A percentile compares a stretch with the other conserved stretches of the same genome.
phyloP scores from a whole-genome alignment of 495 filamentous ascomycete species.

The Penicillium macrosclerotiorum region DNA sequence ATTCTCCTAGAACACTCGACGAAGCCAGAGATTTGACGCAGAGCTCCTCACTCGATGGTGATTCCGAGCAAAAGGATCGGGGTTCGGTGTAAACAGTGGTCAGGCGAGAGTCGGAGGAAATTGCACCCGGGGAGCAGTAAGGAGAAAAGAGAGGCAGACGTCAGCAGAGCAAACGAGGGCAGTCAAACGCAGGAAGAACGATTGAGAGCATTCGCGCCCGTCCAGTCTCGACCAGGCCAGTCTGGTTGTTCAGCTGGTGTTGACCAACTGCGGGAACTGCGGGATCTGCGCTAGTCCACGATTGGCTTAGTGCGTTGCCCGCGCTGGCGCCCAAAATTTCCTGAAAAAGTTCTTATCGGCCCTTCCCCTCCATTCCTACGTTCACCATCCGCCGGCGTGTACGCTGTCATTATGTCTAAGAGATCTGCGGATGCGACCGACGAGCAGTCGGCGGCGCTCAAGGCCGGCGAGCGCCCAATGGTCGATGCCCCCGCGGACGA shows the following conservation, averaged over 20 bases:
- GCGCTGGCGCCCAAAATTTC: slow-evolving; percentile 28
- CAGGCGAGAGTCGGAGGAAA: background rate
- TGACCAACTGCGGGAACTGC: slow-evolving; percentile 21
- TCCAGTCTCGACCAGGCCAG: slow-evolving; percentile 3
- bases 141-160: background rate
- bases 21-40: no score
- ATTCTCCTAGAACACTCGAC: background rate
- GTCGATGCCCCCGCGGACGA: slow-evolving; percentile 51
- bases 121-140: background rate
- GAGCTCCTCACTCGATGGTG: no score
- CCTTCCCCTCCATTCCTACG: slow-evolving; percentile 7
- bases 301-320: slow-evolving; percentile 36
- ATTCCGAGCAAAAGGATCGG: background rate
- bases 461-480: slow-evolving; percentile 65
- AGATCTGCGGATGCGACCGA: slow-evolving; percentile 57
- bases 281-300: slow-evolving; percentile 41
- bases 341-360: slow-evolving; percentile 38
- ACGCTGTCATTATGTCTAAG: slow-evolving; percentile 61
- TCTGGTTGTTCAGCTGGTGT: slow-evolving; percentile 20
- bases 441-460: slow-evolving; percentile 57
- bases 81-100: slow-evolving; percentile 8
- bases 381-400: slow-evolving; percentile 8
- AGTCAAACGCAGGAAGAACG: slow-evolving; percentile 8
- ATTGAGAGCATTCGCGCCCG: background rate
- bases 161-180: slow-evolving; percentile 4